Evolutionary conservation across 139 green algal species (phyloP), one percentile per base, ranked within the genome.

Genomic region (Zygnema circumcarinatum): DNA sequence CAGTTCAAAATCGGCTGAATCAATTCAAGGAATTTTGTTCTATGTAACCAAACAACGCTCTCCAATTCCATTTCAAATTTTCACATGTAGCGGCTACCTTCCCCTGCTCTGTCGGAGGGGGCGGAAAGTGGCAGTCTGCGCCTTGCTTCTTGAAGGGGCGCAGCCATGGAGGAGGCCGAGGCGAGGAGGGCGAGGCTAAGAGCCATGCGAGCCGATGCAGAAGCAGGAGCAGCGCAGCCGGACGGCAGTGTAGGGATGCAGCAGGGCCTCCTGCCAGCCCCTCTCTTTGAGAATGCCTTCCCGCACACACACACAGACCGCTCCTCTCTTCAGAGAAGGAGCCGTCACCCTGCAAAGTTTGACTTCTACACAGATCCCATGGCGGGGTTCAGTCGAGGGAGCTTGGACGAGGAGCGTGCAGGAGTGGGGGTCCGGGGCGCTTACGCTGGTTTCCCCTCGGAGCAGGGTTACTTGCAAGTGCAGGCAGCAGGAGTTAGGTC

Each of bases 111-210:
- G n/a, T n/a, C n/a, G n/a, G n/a, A n/a, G n/a, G n/a, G n/a, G n/a
- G n/a, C n/a, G n/a, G n/a, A n/a, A n/a, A n/a, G n/a, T n/a, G n/a
- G n/a, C n/a, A n/a, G n/a, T n/a, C n/a, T n/a, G n/a, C n/a, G n/a
- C n/a, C n/a, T n/a, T n/a, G n/a, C n/a, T n/a, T n/a, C n/a, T n/a
- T n/a, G n/a, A n/a, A n/a, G 56, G 56, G 56, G 29, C 29, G 56
- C 69, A 42, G 69, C 16, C 7, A 78, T 78, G 69, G 69, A 78
- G 69, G 69, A 78, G 16, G 69, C 69, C 35, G 69, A 78, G 16
- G 69, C 69, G 11, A 3, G 69, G 11, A 40, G 16, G 11, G 69
- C 69, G 69, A 40, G 69, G 69, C 16, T 78, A 11, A 40, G 16
- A 40, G 69, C 69, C 16, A 36, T 78, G 16, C 69, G 69, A 25